phyloP scores from a whole-genome alignment of 2,329 filamentous ascomycete genomes.

The Amesomyces nigricolor region DNA sequence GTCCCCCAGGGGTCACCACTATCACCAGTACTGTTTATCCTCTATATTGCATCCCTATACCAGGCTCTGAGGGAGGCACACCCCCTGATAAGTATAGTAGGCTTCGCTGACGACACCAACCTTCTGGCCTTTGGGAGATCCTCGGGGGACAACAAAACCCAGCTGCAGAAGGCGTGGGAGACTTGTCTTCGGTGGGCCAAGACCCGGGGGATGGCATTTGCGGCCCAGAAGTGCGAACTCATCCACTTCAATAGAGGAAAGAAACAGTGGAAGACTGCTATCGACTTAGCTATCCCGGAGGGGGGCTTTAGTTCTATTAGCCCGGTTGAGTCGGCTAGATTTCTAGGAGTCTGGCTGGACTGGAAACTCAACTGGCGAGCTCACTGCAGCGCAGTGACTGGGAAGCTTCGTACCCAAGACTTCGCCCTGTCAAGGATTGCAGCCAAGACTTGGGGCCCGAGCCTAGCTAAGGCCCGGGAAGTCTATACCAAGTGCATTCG shows the following conservation, averaged over 20 bases:
- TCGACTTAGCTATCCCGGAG: neutral
- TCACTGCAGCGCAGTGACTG: neutral
- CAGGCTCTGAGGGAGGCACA: neutral
- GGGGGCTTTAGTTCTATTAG: no score
- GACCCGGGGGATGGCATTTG: neutral
- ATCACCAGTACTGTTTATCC: no score
- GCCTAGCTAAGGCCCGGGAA: no score
- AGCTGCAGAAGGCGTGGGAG: neutral
- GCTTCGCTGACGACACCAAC: constrained; percentile 2
- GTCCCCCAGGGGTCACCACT: neutral
- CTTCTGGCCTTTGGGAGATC: constrained; percentile 31
- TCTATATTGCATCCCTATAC: neutral
- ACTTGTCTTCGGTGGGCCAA: neutral
- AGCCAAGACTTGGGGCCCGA: no score
- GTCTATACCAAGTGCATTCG: neutral
- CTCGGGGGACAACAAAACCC: neutral
- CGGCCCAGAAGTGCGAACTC: neutral
- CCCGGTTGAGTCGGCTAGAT: neutral
- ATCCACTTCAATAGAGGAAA: neutral
- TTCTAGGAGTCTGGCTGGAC: neutral
- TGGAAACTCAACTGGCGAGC: neutral
- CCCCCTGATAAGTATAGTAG: neutral
- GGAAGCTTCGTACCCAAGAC: no score
- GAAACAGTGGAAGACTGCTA: neutral
- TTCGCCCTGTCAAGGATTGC: no score